Evolutionary conservation across 2,329 filamentous ascomycete genomes (phyloP).

Genomic region (Colletotrichum cereale): DNA sequence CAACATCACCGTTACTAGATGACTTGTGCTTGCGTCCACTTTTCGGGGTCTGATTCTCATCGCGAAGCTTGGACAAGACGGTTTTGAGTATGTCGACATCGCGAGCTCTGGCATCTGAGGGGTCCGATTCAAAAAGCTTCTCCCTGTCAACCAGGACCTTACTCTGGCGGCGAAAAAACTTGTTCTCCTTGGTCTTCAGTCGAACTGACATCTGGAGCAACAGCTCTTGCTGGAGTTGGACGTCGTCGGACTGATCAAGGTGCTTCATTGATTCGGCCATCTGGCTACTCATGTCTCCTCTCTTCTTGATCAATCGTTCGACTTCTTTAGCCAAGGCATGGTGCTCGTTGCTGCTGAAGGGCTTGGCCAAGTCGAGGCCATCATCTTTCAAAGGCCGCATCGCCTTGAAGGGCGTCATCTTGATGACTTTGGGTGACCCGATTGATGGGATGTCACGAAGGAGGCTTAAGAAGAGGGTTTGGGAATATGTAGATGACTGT

Average conservation of each 20-base stretch:
- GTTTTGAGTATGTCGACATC: constrained; percentile 17
- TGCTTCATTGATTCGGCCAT: neutral
- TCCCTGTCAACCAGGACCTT: constrained; percentile 5
- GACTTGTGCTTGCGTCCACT: neutral
- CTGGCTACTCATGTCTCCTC: neutral
- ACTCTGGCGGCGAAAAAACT: constrained; percentile 20
- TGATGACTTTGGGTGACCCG: neutral
- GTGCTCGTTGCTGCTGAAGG: neutral
- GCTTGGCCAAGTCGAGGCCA: neutral
- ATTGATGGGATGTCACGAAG: neutral
- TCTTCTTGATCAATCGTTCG: constrained; percentile 2
- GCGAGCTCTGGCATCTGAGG: constrained; percentile 12
- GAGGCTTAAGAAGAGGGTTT: neutral
- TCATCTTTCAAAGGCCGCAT: neutral
- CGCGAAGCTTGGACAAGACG: constrained; percentile 12
- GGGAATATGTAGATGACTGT: neutral
- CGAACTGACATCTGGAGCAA: constrained; percentile 2
- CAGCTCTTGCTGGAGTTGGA: constrained; percentile 16
- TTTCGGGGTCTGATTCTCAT: neutral
- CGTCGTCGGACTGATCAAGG: neutral
- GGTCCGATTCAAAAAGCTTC: constrained; percentile 16
- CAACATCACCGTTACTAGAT: neutral
- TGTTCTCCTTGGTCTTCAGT: constrained; percentile 10
- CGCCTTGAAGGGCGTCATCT: constrained; percentile 14
- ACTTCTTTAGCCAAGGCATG: neutral